Evolutionary conservation across 148 eudicot species (phyloP), one percentile per base, ranked within the genome.

Genomic region (Simmondsia chinensis): DNA sequence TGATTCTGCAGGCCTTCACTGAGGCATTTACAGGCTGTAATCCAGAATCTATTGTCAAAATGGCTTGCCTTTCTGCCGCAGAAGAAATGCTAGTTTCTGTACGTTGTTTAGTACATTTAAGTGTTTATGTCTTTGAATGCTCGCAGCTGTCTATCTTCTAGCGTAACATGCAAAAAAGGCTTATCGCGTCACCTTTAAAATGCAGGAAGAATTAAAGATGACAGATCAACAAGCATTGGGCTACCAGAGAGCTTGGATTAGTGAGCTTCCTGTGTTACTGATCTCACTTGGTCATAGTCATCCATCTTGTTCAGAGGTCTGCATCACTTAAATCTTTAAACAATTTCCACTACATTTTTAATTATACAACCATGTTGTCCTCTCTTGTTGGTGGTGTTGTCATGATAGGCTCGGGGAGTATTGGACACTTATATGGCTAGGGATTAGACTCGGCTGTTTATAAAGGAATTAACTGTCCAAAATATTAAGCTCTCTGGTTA

Each of bases 31-130:
- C 33, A 60, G 60, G 60, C 46, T 79, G 83, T 57, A 54, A 51
- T 42, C 70, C 69, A 27, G 80, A 74, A 42, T 91, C 95, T 51
- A 60, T 71, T 10, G 48, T 79, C 60, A 85, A 82, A 52, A 61
- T 76, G 74, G 76, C 74, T 52, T 91, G 94, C 72, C 63, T 91
- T 64, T 59, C 61, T 65, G 89, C 86, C 7, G 56, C 82, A 22
- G 81, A 79, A 66, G 86, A 85, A 66, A 74, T 91, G 81, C 72
- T 91, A 40, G 42, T 64, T 60, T 79, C 85, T 52, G 97, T 91
- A 79, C 54, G 87, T 35, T 66, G 38, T 60, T 51, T 13, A 38
- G 39, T 26, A 20, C 40, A 15, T 18, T 32, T 40, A 12, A 4
- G 8, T 35, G 11, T 11, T 7, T 20, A 29, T 1, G 22, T 3